Evolutionary conservation across 2,329 filamentous ascomycete genomes (phyloP).

Genomic region (Clarireedia sp.): DNA sequence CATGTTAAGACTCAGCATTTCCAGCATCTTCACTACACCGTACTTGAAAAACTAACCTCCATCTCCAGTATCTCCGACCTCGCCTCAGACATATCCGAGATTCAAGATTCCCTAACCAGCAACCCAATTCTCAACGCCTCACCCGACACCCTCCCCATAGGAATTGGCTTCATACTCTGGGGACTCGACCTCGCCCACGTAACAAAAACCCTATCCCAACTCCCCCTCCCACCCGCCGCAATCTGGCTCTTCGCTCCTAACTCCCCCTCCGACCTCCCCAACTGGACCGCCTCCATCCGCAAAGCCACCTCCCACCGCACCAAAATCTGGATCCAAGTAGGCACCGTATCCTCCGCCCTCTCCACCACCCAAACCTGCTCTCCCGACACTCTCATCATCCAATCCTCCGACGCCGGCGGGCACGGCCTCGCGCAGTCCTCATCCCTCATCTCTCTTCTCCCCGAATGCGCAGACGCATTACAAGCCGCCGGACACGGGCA

Average conservation of each 20-base stretch:
- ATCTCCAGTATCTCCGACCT: constrained; percentile 1
- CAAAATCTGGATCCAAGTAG: constrained; percentile 32
- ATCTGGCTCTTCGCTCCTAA: constrained; percentile 42
- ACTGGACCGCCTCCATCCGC: constrained; percentile 27
- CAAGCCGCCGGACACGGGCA: constrained; percentile 16
- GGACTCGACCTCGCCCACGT: constrained; percentile 33
- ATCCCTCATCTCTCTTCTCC: constrained; percentile 30
- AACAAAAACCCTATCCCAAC: constrained; percentile 25
- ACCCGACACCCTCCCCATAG: constrained; percentile 34
- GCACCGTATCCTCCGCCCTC: constrained; percentile 25
- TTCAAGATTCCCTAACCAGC: constrained; percentile 7
- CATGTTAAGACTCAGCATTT: no score
- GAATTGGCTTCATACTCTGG: constrained; percentile 41
- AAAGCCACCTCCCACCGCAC: constrained; percentile 17
- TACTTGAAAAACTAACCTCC: background rate
- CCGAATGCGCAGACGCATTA: constrained; percentile 29
- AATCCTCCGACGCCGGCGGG: constrained; percentile 33
- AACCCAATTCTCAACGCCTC: constrained; percentile 9
- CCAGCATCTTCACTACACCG: no score
- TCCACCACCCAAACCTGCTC: constrained; percentile 18
- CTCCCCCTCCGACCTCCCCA: constrained; percentile 19
- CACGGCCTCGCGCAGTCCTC: constrained; percentile 29
- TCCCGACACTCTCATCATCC: constrained; percentile 31
- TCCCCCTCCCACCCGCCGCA: constrained; percentile 29
- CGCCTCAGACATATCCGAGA: constrained; percentile 1